phyloP scores from a whole-genome alignment of 2,329 filamentous ascomycete species.

The Fusarium dlaminii region DNA sequence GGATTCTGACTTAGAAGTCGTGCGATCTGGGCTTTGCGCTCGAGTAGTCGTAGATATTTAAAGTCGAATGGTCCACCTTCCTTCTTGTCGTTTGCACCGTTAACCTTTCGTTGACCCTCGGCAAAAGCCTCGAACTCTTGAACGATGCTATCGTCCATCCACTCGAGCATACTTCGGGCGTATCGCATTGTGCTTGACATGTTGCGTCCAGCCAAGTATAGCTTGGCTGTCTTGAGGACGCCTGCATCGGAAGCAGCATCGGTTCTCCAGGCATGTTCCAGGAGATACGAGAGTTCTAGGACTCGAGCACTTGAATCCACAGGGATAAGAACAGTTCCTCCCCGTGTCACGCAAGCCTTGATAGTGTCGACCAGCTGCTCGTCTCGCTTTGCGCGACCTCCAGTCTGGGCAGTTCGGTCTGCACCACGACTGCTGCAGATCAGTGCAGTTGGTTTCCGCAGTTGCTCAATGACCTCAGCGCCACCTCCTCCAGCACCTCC shows the following conservation, averaged over 20 bases:
- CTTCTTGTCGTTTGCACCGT: conserved; percentile 60
- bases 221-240: conserved; percentile 62
- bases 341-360: conserved; percentile 77
- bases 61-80: conserved; percentile 86
- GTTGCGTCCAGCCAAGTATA: conserved; percentile 88
- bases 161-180: conserved; percentile 94
- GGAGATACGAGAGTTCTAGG: conserved; percentile 87
- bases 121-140: conserved; percentile 85
- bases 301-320: conserved; percentile 96
- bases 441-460: conserved; percentile 91
- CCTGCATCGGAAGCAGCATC: conserved; percentile 64
- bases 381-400: conserved; percentile 82
- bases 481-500: conserved; percentile 82
- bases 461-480: conserved; percentile 90
- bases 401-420: conserved; percentile 73
- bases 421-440: conserved; percentile 90
- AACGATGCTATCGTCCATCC: conserved; percentile 98
- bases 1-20: conserved; percentile 65
- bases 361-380: conserved; percentile 87
- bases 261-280: conserved; percentile 90
- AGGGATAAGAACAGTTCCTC: conserved; percentile 91
- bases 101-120: conserved; percentile 59
- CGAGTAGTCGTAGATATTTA: conserved; percentile 82
- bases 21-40: conserved; percentile 82
- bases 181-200: conserved; percentile 90